phyloP scores from a whole-genome alignment of 164 flowering plant genomes.

The Magnolia sinica region DNA sequence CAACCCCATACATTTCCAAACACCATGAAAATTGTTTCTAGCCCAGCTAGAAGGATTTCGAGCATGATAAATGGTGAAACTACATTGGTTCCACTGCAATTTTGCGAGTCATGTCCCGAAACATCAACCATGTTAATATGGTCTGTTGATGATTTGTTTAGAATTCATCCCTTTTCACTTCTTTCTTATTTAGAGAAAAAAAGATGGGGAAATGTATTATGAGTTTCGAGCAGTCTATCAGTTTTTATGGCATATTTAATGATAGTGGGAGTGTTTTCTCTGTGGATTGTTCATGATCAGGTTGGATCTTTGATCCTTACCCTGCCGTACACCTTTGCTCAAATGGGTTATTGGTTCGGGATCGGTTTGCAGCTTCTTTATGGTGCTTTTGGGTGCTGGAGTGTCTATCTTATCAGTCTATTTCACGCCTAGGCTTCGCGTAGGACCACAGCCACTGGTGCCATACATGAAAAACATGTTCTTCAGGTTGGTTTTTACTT shows the following conservation, averaged over 20 bases:
- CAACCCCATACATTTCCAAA: no score
- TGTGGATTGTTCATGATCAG: constrained; percentile 2
- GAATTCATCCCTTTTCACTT: background rate
- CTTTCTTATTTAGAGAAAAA: background rate
- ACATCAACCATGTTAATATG: background rate
- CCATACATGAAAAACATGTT: constrained; percentile 12
- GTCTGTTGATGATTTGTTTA: background rate
- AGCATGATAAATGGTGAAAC: no score
- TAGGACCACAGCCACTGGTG: constrained; percentile 3
- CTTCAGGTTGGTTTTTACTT: background rate
- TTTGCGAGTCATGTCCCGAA: no score
- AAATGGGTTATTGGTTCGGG: constrained; percentile 10
- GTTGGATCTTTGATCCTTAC: constrained; percentile 14
- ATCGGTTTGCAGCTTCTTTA: constrained; percentile 3
- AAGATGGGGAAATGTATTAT: background rate
- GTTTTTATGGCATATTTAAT: no score
- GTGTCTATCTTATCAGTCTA: constrained; percentile 12
- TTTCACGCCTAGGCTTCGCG: constrained; percentile 12
- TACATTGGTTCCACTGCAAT: no score
- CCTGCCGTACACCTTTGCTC: constrained; percentile 15
- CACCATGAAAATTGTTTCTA: no score
- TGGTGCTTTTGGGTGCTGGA: constrained; percentile 14
- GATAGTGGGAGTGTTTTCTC: background rate
- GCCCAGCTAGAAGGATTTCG: no score
- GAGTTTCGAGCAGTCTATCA: background rate